Evolutionary conservation across 2,329 filamentous ascomycete genomes (phyloP).

Genomic region (Epichloe scottii): DNA sequence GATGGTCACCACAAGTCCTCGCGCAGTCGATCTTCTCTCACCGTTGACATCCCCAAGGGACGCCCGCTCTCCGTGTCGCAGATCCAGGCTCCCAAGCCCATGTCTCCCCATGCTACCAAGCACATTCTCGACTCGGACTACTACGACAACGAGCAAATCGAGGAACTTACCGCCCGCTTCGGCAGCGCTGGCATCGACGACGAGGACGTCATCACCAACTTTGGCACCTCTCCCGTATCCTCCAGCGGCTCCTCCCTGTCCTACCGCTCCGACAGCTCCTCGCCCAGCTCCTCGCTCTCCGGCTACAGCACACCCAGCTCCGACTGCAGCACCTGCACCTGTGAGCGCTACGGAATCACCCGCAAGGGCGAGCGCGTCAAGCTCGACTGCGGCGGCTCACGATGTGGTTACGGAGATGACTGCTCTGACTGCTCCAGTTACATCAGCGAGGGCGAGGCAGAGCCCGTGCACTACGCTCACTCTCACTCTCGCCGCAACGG

Average conservation of each 20-base stretch:
- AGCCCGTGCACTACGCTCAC: constrained; percentile 27
- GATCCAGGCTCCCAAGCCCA: constrained; percentile 83
- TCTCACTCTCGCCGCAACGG: constrained; percentile 50
- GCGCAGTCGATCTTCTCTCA: constrained; percentile 36
- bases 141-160: constrained; percentile 56
- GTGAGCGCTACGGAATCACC: constrained; percentile 94
- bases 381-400: constrained; percentile 83
- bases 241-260: constrained; percentile 59
- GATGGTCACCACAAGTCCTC: constrained; percentile 29
- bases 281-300: constrained; percentile 59
- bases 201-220: constrained; percentile 43
- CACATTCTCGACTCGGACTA: constrained; percentile 77
- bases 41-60: constrained; percentile 68
- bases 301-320: constrained; percentile 71
- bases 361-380: constrained; percentile 86
- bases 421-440: constrained; percentile 59
- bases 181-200: constrained; percentile 45
- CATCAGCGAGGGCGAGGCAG: constrained; percentile 45
- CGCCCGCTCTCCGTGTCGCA: constrained; percentile 77
- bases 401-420: constrained; percentile 72
- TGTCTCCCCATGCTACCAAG: constrained; percentile 76
- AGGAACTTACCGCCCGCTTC: constrained; percentile 70
- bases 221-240: constrained; percentile 47
- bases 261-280: constrained; percentile 61
- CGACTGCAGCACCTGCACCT: constrained; percentile 71